Base-by-base conservation (phyloP, 805 yeast genomes). In the Clavispora carvajalis region DNA sequence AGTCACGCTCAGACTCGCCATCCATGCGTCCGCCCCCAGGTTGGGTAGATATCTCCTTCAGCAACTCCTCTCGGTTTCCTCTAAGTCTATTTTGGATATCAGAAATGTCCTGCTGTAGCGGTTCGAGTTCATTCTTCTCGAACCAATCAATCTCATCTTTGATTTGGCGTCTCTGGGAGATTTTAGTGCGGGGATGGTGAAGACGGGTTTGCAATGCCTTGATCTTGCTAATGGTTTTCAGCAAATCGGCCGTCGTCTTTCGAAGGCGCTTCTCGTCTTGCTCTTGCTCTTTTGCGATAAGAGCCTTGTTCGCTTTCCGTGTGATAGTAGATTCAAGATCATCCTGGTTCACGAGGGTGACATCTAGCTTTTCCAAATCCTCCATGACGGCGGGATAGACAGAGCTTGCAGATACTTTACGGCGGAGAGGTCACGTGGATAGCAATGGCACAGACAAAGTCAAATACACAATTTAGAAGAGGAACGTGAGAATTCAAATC, bases 1-100 rank as follows among this genome's bases (percentile, higher is more conserved):
- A 90, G 37, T 90, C 97, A 41, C 77, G 77, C 54, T 84, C 85
- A 0, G 88, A 63, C 54, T 93, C 98, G n/a, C 76, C 85, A 0
- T 84, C 79, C 6, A 75, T 67, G 47, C 71, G 67, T 3, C 64
- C 74, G n/a, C 34, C 39, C 7, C 52, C 49, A n/a, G 37, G 33
- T 2, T 33, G 31, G 13, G 37, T 41, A 16, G 34, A 34, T 10
- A 22, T n/a, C 9, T 30, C 23, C 39, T 25, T 41, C 40, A 19
- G 39, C 40, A 16, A 34, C 18, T 26, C 44, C 22, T 53, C 69
- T 41, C 44, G 48, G 43, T 48, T 56, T 29, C 60, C 60, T 41
- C 43, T 61, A 58, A 49, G 82, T 35, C 73, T 39, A 5, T 24
- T 41, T 10, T 40, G 52, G 33, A 69, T 69, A 22, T 88, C 96